These are phyloP conservation scores for Psidium friedrichsthalianum DNA, from an alignment of 345 rosid species.

Conservation along the genomic window DNA sequence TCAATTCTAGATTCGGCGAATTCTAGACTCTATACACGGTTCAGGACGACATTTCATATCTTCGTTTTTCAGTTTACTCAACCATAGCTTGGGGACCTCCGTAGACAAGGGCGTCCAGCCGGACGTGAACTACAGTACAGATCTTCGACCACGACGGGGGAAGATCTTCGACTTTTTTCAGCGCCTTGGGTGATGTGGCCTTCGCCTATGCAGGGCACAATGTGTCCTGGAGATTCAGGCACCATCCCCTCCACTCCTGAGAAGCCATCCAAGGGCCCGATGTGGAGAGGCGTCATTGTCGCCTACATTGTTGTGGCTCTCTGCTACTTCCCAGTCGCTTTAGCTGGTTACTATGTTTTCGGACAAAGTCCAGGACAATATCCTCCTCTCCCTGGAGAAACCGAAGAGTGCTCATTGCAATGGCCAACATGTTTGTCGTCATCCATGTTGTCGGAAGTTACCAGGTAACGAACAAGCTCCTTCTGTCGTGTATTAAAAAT, in stretches of 20 bases:
- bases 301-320: slow-evolving; percentile 67
- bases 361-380: slow-evolving; percentile 57
- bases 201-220: slow-evolving; percentile 84
- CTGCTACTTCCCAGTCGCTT: slow-evolving; percentile 79
- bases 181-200: slow-evolving; percentile 73
- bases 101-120: slow-evolving; percentile 42
- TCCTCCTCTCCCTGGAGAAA: slow-evolving; percentile 51
- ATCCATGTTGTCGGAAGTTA: slow-evolving; percentile 77
- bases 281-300: slow-evolving; percentile 73
- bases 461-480: slow-evolving; percentile 26
- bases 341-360: slow-evolving; percentile 48
- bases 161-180: slow-evolving; percentile 54
- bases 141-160: slow-evolving; percentile 32
- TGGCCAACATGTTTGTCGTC: slow-evolving; percentile 62
- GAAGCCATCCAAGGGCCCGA: slow-evolving; percentile 77
- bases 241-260: slow-evolving; percentile 81
- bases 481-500: background rate
- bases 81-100: slow-evolving; percentile 74
- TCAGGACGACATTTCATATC: background rate
- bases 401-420: slow-evolving; percentile 61
- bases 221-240: slow-evolving; percentile 89
- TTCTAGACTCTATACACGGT: background rate
- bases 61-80: slow-evolving; percentile 42
- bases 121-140: slow-evolving; percentile 37
- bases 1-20: background rate